A percentile compares a stretch with the other conserved stretches of the same genome.
These are phyloP conservation scores for Botryotinia globosa DNA, from an alignment of 2,329 filamentous ascomycete species.

Conservation along the genomic window DNA sequence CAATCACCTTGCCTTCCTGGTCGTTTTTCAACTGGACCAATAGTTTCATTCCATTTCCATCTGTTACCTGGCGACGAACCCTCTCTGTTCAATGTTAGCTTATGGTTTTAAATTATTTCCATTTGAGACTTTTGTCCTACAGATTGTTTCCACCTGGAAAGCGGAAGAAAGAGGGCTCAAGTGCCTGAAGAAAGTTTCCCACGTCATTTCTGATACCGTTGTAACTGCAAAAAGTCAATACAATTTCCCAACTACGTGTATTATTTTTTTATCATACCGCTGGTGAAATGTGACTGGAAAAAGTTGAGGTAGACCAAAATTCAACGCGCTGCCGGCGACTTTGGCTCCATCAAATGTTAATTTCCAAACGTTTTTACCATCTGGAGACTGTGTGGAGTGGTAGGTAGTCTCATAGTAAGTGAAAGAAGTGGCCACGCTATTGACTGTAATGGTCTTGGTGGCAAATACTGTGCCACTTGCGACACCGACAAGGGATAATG, in stretches of 20 bases:
- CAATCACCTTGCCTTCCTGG: constrained; percentile 43
- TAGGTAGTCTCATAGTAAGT: constrained; percentile 23
- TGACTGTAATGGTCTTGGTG: constrained; percentile 18
- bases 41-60: constrained; percentile 42
- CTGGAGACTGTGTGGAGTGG: constrained; percentile 16
- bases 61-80: constrained; percentile 24
- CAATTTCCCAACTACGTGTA: neutral
- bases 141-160: constrained; percentile 65
- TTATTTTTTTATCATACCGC: neutral
- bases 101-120: too few relatives aligned
- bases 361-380: constrained; percentile 52
- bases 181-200: constrained; percentile 48
- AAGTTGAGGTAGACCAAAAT: constrained; percentile 56
- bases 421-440: constrained; percentile 16
- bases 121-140: constrained; percentile 26
- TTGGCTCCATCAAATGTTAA: constrained; percentile 50
- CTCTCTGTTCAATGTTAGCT: constrained; percentile 35
- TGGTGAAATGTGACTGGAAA: constrained; percentile 59
- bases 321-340: constrained; percentile 38
- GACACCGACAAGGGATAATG: constrained; percentile 15
- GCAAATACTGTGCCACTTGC: constrained; percentile 22
- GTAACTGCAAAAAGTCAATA: constrained; percentile 32
- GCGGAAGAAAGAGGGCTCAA: constrained; percentile 56
- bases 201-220: constrained; percentile 59
- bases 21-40: constrained; percentile 40